Base-by-base conservation (phyloP, 805 yeast species). In the Candida hungchunana region DNA sequence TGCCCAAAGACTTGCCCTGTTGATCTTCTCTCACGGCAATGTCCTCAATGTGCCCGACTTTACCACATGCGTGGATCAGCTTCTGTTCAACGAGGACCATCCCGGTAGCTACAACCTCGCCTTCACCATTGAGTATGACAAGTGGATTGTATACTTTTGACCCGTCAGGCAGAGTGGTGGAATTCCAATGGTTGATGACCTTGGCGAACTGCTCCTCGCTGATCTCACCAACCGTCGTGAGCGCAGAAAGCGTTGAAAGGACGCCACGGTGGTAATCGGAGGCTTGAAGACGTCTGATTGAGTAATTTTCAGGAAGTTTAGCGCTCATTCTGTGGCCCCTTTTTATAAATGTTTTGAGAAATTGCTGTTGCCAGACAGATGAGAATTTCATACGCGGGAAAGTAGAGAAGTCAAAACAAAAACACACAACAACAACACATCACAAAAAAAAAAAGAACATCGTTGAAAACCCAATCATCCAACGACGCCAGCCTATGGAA, bases 1-100 rank as follows among this genome's bases (percentile, higher is more conserved):
- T 65, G 0, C 98, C 98, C 31, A 90, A 64, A 48, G 76, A 76
- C 55, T 81, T 79, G 6, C 98, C 98, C 54, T 89, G 97, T 55
- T 84, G 84, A 14, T 69, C 62, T 20, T 58, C 55, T 14, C 77
- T 69, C 4, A 90, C 95, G 1, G 97, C 82, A 42, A 90, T 90
- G 57, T 90, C 98, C 55, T 90, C 98, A 44, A 90, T 82, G 62
- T 90, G 97, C 2, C 97, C 97, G 5, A 86, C 94, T 34, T 71
- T 60, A 0, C 95, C 94, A 57, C 93, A 78, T 26, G 66, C 75
- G 60, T 90, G 98, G 44, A 93, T 87, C 44, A 82, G 62, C 59
- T 90, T 90, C 32, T 71, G 71, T 58, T 90, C 98, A 7, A 93
- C 66, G 9, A 93, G 51, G 11, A 90, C 62, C 56, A 82, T 78